Conservation (phyloP, 2,329 filamentous ascomycete species). For the Cladophialophora bantiana region DNA sequence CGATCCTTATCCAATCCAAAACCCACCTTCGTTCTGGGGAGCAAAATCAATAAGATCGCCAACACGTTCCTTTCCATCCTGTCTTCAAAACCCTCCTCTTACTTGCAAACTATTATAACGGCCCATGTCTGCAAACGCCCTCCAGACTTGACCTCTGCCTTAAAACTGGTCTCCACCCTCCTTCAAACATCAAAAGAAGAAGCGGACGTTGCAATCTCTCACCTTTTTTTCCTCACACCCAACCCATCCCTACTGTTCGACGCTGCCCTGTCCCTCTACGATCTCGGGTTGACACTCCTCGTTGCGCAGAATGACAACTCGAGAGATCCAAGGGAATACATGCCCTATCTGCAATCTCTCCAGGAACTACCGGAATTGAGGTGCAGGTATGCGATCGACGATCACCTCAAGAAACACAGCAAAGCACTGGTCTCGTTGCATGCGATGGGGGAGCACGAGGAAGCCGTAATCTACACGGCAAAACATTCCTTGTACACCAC, state of each 20-base stretch:
- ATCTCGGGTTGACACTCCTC: constrained; percentile 85
- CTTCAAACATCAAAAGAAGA: constrained; percentile 62
- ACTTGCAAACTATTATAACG: constrained; percentile 90
- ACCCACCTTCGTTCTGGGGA: constrained; percentile 29
- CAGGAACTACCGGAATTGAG: constrained; percentile 75
- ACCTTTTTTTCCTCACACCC: constrained; percentile 89
- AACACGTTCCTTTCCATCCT: constrained; percentile 79
- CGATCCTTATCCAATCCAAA: background rate
- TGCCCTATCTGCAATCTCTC: constrained; percentile 89
- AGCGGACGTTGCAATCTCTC: constrained; percentile 88
- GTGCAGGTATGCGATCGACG: constrained; percentile 83
- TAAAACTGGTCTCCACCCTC: constrained; percentile 78
- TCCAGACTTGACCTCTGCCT: constrained; percentile 84
- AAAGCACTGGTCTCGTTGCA: constrained; percentile 84
- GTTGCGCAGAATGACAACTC: constrained; percentile 90
- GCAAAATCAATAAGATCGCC: constrained; percentile 87
- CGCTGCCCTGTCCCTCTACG: constrained; percentile 86
- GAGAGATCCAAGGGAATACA: constrained; percentile 91
- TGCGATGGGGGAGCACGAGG: constrained; percentile 74
- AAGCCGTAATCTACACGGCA: constrained; percentile 76
- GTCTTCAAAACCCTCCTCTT: constrained; percentile 63
- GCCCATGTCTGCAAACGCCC: constrained; percentile 93
- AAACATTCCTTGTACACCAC: constrained; percentile 81
- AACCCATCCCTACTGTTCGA: constrained; percentile 94
- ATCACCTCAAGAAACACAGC: constrained; percentile 76